A percentile compares a stretch with the other conserved stretches of the same genome.
phyloP scores from a whole-genome alignment of 257 asterid species.

The Echium plantagineum region DNA sequence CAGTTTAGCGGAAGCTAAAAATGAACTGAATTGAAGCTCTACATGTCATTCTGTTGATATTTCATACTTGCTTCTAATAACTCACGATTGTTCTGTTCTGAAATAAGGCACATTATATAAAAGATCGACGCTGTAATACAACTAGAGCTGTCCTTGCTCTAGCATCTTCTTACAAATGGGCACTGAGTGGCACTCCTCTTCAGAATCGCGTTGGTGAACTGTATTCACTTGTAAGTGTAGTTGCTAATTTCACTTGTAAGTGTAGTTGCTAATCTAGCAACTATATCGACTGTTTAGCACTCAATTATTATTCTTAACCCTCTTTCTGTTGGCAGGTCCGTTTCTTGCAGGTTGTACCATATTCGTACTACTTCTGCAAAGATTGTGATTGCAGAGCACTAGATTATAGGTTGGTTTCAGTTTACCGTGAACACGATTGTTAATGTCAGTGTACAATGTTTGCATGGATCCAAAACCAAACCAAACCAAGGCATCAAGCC shows the following conservation, averaged over 20 bases:
- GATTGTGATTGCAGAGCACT: constrained; percentile 83
- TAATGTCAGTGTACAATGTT: neutral
- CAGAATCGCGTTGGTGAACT: constrained; percentile 98
- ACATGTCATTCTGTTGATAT: neutral
- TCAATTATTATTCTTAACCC: neutral
- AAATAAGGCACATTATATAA: constrained; percentile 77
- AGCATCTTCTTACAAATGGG: constrained; percentile 80
- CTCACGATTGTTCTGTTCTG: neutral
- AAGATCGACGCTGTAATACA: constrained; percentile 75
- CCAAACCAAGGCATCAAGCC: too few relatives aligned
- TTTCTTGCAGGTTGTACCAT: constrained; percentile 74
- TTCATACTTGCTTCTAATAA: neutral
- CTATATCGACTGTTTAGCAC: neutral
- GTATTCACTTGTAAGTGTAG: constrained; percentile 80
- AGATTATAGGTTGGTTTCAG: constrained; percentile 58
- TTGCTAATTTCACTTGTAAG: constrained; percentile 68
- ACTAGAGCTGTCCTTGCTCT: constrained; percentile 77
- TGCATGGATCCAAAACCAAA: neutral
- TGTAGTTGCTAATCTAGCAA: constrained; percentile 9
- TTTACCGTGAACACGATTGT: constrained; percentile 4
- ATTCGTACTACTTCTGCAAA: constrained; percentile 86
- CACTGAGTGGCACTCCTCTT: constrained; percentile 96
- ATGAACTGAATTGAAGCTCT: neutral
- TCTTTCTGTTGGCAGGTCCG: constrained; percentile 56
- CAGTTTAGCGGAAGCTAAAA: neutral